These are phyloP conservation scores for Candida corydali DNA, from an alignment of 805 yeast species.

Conservation along the genomic window DNA sequence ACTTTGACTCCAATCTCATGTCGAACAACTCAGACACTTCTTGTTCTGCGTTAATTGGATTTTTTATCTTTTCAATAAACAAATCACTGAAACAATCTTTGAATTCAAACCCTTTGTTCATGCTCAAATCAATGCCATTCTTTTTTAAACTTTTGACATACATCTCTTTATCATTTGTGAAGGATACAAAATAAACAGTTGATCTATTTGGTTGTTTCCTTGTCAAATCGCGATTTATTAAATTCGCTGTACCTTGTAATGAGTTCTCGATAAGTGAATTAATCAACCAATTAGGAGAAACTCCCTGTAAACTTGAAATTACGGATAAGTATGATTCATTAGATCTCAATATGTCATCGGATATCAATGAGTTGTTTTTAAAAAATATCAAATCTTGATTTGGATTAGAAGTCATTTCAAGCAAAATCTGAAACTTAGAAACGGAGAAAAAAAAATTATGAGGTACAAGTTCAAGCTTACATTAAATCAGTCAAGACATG, in stretches of 20 bases:
- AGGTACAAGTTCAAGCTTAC: neutral
- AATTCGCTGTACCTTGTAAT: constrained; percentile 43
- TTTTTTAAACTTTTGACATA: constrained; percentile 33
- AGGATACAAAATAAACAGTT: constrained; percentile 33
- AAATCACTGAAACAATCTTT: constrained; percentile 47
- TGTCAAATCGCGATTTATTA: constrained; percentile 29
- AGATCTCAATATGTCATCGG: constrained; percentile 19
- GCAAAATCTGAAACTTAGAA: neutral
- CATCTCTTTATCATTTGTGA: constrained; percentile 26
- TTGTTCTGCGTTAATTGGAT: constrained; percentile 16
- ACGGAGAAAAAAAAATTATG: neutral
- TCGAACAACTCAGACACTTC: constrained; percentile 11
- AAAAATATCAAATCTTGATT: constrained; percentile 57
- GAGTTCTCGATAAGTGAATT: constrained; percentile 51
- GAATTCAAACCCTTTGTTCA: constrained; percentile 24
- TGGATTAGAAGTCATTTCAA: constrained; percentile 25
- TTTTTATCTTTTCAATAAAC: constrained; percentile 28
- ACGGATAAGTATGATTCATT: constrained; percentile 18
- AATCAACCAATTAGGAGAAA: constrained; percentile 62
- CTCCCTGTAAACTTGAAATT: constrained; percentile 40
- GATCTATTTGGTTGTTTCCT: constrained; percentile 19
- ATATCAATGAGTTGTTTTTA: constrained; percentile 45
- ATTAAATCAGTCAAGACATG: neutral
- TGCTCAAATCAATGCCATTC: constrained; percentile 33
- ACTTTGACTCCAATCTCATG: constrained; percentile 11